These are phyloP conservation scores for Naumovozyma dairenensis DNA, from an alignment of 805 yeast genomes.

Conservation along the genomic window DNA sequence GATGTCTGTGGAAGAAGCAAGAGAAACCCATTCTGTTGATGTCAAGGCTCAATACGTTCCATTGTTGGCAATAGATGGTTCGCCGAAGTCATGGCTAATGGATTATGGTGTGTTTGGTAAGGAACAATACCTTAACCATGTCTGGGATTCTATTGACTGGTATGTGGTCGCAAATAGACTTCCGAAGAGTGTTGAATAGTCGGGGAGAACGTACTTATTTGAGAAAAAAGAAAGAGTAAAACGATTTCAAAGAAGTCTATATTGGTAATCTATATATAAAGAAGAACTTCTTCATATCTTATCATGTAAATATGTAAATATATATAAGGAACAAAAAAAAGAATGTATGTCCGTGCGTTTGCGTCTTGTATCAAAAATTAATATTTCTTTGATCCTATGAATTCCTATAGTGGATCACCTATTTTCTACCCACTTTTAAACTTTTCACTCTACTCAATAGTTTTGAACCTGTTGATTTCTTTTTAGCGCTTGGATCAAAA, in stretches of 20 bases:
- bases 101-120: slow-evolving; percentile 78
- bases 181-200: slow-evolving; percentile 13
- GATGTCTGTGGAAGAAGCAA: slow-evolving; percentile 33
- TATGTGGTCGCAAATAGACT: slow-evolving; percentile 44
- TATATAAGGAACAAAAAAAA: neutral
- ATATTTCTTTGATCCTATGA: too few relatives aligned
- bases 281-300: neutral
- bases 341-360: too few relatives aligned
- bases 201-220: too few relatives aligned
- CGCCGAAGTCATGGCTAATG: slow-evolving; percentile 57
- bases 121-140: slow-evolving; percentile 48
- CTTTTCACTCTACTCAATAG: slow-evolving; percentile 81
- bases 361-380: too few relatives aligned
- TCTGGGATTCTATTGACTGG: slow-evolving; percentile 71
- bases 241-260: too few relatives aligned
- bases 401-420: too few relatives aligned
- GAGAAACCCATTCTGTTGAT: slow-evolving; percentile 19
- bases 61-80: slow-evolving; percentile 59
- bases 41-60: slow-evolving; percentile 37
- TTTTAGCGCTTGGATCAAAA: slow-evolving; percentile 19
- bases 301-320: neutral
- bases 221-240: too few relatives aligned
- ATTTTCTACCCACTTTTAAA: slow-evolving; percentile 55
- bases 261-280: slow-evolving; percentile 1
- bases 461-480: slow-evolving; percentile 38